Percentiles rank a stretch among this genome's conserved stretches.
These are phyloP conservation scores for Alliaria petiolata DNA, from an alignment of 345 rosid species.

Conservation along the genomic window DNA sequence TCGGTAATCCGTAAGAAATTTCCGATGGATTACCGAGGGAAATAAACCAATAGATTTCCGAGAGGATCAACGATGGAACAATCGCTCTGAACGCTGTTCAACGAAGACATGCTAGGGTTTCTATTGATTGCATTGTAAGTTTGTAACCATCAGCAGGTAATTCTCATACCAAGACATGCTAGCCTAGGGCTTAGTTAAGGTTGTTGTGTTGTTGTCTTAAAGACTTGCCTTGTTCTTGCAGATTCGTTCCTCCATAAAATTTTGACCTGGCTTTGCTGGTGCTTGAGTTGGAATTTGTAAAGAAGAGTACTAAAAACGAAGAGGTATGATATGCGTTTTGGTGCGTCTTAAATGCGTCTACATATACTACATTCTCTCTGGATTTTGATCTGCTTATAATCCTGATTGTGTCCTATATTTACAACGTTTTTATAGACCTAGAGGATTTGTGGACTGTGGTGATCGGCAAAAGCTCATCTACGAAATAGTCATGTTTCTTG, in stretches of 20 bases:
- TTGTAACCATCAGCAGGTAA: too few species aligned
- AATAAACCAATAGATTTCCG: too few species aligned
- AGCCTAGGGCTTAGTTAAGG: too few species aligned
- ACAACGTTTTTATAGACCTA: constrained; percentile 39
- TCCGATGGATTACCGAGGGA: too few species aligned
- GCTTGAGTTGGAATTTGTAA: constrained; percentile 75
- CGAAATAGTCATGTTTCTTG: constrained; percentile 69
- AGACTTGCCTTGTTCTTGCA: background rate
- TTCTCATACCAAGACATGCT: background rate
- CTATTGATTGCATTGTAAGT: too few species aligned
- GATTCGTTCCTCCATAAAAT: constrained; percentile 68
- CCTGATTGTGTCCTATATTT: background rate
- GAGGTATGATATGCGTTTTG: constrained; percentile 1
- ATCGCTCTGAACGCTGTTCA: too few species aligned
- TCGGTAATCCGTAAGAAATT: too few species aligned
- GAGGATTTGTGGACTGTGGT: constrained; percentile 86
- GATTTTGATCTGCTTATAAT: too few species aligned
- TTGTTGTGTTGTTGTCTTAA: too few species aligned
- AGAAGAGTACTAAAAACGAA: constrained; percentile 66
- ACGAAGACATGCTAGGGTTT: too few species aligned
- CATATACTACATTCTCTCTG: background rate
- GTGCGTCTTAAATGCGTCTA: too few species aligned
- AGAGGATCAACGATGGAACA: too few species aligned
- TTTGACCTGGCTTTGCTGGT: constrained; percentile 62
- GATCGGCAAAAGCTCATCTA: constrained; percentile 57